Conservation (phyloP, 176 grass and related monocot species). For the Ensete glaucum region DNA sequence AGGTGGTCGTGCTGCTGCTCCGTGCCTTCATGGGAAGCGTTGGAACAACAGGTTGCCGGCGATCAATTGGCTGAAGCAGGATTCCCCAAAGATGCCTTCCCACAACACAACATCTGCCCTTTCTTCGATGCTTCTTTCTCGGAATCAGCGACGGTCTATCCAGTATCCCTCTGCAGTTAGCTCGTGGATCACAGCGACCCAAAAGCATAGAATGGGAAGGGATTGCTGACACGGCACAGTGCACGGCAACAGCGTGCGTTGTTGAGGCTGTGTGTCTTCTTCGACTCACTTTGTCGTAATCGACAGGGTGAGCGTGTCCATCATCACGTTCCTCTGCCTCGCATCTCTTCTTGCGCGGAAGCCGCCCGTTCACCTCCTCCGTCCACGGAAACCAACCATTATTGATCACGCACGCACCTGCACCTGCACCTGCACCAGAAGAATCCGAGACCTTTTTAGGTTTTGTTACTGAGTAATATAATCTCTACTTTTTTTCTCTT, state of each 20-base stretch:
- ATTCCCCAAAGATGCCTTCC: neutral
- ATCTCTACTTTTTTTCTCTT: no score
- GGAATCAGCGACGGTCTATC: neutral
- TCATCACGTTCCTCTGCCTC: neutral
- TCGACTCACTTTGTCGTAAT: neutral
- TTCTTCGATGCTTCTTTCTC: neutral
- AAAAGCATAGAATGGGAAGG: neutral
- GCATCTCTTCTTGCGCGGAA: no score
- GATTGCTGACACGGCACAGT: neutral
- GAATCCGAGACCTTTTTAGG: no score
- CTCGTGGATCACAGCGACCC: neutral
- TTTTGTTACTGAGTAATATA: no score
- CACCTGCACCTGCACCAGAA: no score
- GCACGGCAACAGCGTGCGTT: neutral
- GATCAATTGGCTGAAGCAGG: no score
- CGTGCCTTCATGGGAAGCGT: no score
- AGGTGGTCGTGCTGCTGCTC: no score
- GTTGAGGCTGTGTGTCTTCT: neutral
- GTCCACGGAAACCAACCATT: no score
- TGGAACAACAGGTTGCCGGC: no score
- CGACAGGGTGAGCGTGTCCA: neutral
- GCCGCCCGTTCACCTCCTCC: no score
- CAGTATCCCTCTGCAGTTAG: neutral
- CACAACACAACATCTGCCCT: neutral
- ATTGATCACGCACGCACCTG: no score